Percentiles rank a stretch among this genome's conserved stretches.
Evolutionary conservation across 768 basidiomycete species (phyloP).

Genomic region (Mycena belliarum): DNA sequence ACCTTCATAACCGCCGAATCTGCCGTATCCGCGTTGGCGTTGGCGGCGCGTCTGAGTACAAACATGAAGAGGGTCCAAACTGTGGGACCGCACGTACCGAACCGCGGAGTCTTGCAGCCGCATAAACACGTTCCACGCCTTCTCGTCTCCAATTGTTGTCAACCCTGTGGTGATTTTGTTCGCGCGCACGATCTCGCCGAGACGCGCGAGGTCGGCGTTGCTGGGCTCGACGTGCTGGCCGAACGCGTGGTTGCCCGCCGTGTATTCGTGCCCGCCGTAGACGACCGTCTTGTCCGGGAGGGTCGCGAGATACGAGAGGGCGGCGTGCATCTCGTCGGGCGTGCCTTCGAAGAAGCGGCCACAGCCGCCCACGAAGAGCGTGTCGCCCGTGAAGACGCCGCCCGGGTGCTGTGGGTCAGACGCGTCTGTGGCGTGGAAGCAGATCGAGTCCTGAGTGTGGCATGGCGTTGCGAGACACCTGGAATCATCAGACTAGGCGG

Average conservation of each 20-base stretch:
- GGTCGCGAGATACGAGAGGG: slow-evolving; percentile 67
- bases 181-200: slow-evolving; percentile 56
- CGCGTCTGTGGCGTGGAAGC: slow-evolving; percentile 72
- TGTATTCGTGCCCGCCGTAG: slow-evolving; percentile 94
- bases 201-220: slow-evolving; percentile 59
- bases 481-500: background rate
- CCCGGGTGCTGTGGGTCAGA: slow-evolving; percentile 54
- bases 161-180: slow-evolving; percentile 74
- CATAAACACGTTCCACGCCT: slow-evolving; percentile 96
- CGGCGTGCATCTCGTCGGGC: slow-evolving; percentile 76
- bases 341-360: slow-evolving; percentile 95
- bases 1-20: slow-evolving; percentile 64
- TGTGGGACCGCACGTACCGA: slow-evolving; percentile 44
- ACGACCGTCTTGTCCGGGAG: slow-evolving; percentile 81
- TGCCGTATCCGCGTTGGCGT: slow-evolving; percentile 41
- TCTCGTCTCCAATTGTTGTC: slow-evolving; percentile 91
- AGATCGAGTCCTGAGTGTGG: slow-evolving; percentile 96
- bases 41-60: slow-evolving; percentile 48
- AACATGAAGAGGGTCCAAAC: background rate
- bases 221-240: slow-evolving; percentile 59
- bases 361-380: slow-evolving; percentile 85
- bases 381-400: slow-evolving; percentile 93
- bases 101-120: slow-evolving; percentile 64
- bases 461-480: slow-evolving; percentile 89
- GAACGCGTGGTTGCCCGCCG: slow-evolving; percentile 71